Evolutionary conservation across 257 asterid species (phyloP).

Genomic region (Fraxinus americana): DNA sequence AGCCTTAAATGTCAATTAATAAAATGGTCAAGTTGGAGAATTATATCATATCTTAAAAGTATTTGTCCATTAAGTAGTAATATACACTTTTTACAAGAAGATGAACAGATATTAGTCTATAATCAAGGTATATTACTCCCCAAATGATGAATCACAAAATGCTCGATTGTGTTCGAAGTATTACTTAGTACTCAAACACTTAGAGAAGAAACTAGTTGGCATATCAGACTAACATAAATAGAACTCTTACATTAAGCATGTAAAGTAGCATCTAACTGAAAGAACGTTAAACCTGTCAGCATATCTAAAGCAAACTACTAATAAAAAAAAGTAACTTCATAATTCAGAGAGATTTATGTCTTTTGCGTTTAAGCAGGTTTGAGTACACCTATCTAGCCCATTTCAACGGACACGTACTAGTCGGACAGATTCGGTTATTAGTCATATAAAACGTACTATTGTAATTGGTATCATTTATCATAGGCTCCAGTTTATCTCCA

Average conservation of each 20-base stretch:
- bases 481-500: not conserved
- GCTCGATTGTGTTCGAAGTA: not conserved
- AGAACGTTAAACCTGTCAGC: not conserved
- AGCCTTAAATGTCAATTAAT: not conserved
- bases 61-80: not conserved
- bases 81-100: not conserved
- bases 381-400: not conserved
- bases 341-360: not conserved
- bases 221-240: not conserved
- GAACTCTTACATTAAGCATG: not conserved
- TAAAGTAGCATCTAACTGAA: not conserved
- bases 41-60: too few relatives aligned
- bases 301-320: not conserved
- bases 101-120: not conserved
- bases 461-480: not conserved
- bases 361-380: not conserved
- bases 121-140: not conserved
- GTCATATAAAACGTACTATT: not conserved
- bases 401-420: not conserved
- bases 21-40: not conserved
- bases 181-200: not conserved
- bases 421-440: not conserved
- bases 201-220: not conserved
- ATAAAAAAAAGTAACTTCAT: not conserved
- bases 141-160: not conserved